Base-by-base conservation (phyloP, 768 basidiomycete species). In the Suillus brevipes region DNA sequence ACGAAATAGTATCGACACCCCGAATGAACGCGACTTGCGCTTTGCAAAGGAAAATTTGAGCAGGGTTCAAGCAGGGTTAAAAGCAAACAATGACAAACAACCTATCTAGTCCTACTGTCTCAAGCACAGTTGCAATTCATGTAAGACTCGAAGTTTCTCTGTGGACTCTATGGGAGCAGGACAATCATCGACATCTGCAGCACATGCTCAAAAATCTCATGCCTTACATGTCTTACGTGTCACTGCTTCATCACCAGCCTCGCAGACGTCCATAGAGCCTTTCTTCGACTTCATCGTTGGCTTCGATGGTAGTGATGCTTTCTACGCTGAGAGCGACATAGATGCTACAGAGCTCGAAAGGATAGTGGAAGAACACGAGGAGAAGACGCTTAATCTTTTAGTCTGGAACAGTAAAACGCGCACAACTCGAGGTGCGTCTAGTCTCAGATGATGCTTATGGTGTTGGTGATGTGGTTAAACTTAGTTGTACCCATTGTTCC, bases 281-380 rank as follows among this genome's bases (percentile, higher is more conserved):
- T 96, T 95, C 79, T 99, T 99, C 71, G 97, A 99, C 80, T 99
- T 97, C 75, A 85, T 99, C 25, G 89, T 97, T 49, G 97, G 97
- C 12, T 91, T 94, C 64, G 77, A 76, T 50, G 89, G 94, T 73
- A 91, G 92, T 9, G 86, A 87, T 67, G 81, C 83, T 25, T 75
- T 76, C 37, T 78, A 82, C 28, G 71, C 72, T 5, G 81, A 82
- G 62, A 83, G 82, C 66, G 81, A 77, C 56, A 83, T 94, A 58
- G 90, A 93, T 69, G 89, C 85, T 13, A 77, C 85, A 8, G 87
- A 88, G 64, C 81, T 95, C 4, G 92, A 93, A 73, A 85, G 79
- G 66, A 92, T 95, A 55, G 92, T 95, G 28, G 94, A 95, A 76
- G 82, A 82, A 57, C 90, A 93, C 70, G 93, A 95, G 80, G 89